Evolutionary conservation across 306 rosid species (phyloP).

Genomic region (Dryas alaskensis): DNA sequence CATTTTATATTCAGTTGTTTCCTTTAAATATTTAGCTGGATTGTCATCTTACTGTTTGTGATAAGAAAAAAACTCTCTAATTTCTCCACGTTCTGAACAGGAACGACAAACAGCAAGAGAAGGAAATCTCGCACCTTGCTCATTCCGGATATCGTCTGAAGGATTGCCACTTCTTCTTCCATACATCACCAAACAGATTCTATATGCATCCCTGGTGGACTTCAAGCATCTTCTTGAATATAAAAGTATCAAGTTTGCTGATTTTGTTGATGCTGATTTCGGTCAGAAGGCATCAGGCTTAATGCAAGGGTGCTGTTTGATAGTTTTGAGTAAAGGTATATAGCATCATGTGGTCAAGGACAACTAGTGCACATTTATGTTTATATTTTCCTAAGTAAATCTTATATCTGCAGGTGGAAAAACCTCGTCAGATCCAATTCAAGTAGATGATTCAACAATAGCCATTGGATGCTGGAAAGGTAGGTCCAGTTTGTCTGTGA

Average conservation of each 20-base stretch:
- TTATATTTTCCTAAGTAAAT: neutral
- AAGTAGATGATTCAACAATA: constrained; percentile 74
- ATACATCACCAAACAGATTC: constrained; percentile 70
- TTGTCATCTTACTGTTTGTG: no score
- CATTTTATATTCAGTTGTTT: neutral
- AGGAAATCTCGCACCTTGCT: constrained; percentile 74
- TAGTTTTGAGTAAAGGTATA: constrained; percentile 67
- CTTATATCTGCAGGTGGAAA: constrained; percentile 42
- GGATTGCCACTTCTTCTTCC: constrained; percentile 92
- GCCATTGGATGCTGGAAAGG: constrained; percentile 99
- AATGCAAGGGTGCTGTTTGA: constrained; percentile 83
- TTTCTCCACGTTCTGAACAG: constrained; percentile 36
- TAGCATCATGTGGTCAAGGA: constrained; percentile 8
- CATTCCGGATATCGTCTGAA: constrained; percentile 88
- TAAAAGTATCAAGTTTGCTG: constrained; percentile 72
- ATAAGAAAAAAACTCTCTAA: neutral
- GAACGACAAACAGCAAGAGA: constrained; percentile 93
- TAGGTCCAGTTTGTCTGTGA: constrained; percentile 69
- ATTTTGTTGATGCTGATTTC: constrained; percentile 73
- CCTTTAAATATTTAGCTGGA: constrained; percentile 9
- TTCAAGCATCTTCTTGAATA: constrained; percentile 78
- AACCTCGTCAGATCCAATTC: constrained; percentile 30
- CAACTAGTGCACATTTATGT: neutral
- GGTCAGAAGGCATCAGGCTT: constrained; percentile 64
- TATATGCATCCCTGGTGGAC: constrained; percentile 62